Base-by-base conservation (phyloP, 2,329 filamentous ascomycete species). In the Paecilomyces dactylethromorphus region DNA sequence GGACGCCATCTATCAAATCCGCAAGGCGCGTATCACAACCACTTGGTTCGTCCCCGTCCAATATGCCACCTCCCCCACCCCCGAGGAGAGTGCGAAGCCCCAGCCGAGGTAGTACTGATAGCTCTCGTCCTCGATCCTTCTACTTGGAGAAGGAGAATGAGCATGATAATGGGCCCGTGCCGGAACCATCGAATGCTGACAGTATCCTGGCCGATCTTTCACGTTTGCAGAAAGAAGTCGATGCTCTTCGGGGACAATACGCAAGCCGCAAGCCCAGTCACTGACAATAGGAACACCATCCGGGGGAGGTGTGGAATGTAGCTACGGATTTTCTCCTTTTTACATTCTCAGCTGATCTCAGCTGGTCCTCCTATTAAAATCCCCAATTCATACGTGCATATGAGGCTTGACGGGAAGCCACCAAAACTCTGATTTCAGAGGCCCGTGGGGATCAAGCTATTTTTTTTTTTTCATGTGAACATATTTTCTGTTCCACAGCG, bases 151-250 rank as follows among this genome's bases (percentile, higher is more conserved):
- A 66, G 45, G 61, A 63, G 49, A 35, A 66, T 60, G 54, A 67
- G 66, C 52, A 62, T 51, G 54, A 62, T 50, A 54, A 69, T 55
- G 60, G 60, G 49, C 60, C 69, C 32, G 59, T 69, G 31, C 65
- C 65, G 69, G 78, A 68, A 69, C 78, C 58, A 63, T 76, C 76
- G 10, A 73, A 76, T 56, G 74, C 77, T 1, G 72, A 74, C 50
- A 84, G 89, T 67, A 90, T 92, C 60, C 73, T 93, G 64, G 88
- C 88, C 1, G 88, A 92, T 69, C 74, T 93, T 58, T 83, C 84
- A 53, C 85, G 86, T 22, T 74, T 93, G 62, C 89, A 91, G 73
- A 82, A 83, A 68, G 90, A 93, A 68, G 89, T 93, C 45, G 89
- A 93, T 73, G 88, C 75, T 59, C 68, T 76, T 49, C 69, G 75